A percentile compares a stretch with the other conserved stretches of the same genome.
phyloP scores from a whole-genome alignment of 2,329 filamentous ascomycete genomes.

The Aspergillus floridensis region DNA sequence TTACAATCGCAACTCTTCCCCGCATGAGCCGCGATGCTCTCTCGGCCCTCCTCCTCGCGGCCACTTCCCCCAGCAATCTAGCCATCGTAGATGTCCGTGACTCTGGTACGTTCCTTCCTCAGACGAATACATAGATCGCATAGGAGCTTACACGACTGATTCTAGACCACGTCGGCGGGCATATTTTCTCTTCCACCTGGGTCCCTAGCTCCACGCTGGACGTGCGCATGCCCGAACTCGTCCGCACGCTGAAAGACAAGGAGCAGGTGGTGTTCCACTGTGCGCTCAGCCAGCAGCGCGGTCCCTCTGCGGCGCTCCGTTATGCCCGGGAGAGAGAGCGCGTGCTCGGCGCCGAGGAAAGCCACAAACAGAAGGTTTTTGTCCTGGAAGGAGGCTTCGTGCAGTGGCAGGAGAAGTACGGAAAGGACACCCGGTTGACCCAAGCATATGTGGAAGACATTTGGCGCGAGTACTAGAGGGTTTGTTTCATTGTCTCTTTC shows the following conservation, averaged over 20 bases:
- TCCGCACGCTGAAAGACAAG: constrained; percentile 72
- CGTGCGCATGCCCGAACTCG: constrained; percentile 74
- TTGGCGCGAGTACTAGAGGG: constrained; percentile 60
- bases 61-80: constrained; percentile 48
- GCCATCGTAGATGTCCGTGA: constrained; percentile 90
- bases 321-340: constrained; percentile 67
- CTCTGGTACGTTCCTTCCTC: constrained; percentile 53
- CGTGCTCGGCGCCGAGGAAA: constrained; percentile 43
- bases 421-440: constrained; percentile 74
- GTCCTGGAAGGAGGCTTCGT: constrained; percentile 82
- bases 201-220: constrained; percentile 72
- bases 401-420: constrained; percentile 81
- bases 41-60: constrained; percentile 60
- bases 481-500: neutral
- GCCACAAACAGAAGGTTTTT: constrained; percentile 66
- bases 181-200: constrained; percentile 76
- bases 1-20: constrained; percentile 61
- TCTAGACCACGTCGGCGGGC: constrained; percentile 82
- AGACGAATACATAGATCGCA: neutral
- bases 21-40: constrained; percentile 69
- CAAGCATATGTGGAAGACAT: constrained; percentile 81
- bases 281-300: constrained; percentile 83
- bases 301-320: constrained; percentile 75
- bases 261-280: constrained; percentile 93
- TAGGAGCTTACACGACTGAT: neutral